phyloP scores from a whole-genome alignment of 164 flowering plant species.

The Vitis labrusca region DNA sequence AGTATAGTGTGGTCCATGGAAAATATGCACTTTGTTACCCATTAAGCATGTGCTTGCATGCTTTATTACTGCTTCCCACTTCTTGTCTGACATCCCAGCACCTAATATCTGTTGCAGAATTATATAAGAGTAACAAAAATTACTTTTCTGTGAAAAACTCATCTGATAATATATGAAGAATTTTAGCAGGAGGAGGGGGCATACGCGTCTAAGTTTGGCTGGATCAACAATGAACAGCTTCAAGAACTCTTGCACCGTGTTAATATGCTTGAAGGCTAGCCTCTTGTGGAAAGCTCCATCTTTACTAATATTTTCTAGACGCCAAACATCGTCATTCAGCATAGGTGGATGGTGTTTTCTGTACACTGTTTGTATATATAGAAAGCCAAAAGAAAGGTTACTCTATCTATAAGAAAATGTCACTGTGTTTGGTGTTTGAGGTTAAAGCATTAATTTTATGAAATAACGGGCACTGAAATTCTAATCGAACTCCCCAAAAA shows the following conservation, averaged over 20 bases:
- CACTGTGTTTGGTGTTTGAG: too few species aligned
- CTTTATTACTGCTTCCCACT: background rate
- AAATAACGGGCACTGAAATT: too few species aligned
- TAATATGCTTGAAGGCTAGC: slow-evolving; percentile 14
- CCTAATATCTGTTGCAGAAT: background rate
- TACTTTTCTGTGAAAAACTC: too few species aligned
- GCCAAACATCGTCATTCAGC: slow-evolving; percentile 39
- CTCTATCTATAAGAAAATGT: too few species aligned
- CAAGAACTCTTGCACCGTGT: slow-evolving; percentile 38
- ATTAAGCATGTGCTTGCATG: slow-evolving; percentile 7
- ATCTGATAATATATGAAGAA: too few species aligned
- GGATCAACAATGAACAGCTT: slow-evolving; percentile 18
- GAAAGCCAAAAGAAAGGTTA: too few species aligned
- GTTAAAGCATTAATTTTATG: too few species aligned
- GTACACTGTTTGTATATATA: slow-evolving; percentile 22
- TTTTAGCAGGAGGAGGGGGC: background rate
- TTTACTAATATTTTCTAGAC: slow-evolving; percentile 40
- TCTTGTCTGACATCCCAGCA: background rate
- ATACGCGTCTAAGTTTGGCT: slow-evolving; percentile 30
- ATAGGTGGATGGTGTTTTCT: slow-evolving; percentile 46
- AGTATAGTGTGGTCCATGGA: slow-evolving; percentile 11
- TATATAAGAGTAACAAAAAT: too few species aligned
- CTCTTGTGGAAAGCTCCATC: slow-evolving; percentile 36
- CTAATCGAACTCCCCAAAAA: too few species aligned
- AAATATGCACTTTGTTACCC: slow-evolving; percentile 45